These are phyloP conservation scores for Aspergillus mulundensis DNA, from an alignment of 495 filamentous ascomycete species.

Conservation along the genomic window DNA sequence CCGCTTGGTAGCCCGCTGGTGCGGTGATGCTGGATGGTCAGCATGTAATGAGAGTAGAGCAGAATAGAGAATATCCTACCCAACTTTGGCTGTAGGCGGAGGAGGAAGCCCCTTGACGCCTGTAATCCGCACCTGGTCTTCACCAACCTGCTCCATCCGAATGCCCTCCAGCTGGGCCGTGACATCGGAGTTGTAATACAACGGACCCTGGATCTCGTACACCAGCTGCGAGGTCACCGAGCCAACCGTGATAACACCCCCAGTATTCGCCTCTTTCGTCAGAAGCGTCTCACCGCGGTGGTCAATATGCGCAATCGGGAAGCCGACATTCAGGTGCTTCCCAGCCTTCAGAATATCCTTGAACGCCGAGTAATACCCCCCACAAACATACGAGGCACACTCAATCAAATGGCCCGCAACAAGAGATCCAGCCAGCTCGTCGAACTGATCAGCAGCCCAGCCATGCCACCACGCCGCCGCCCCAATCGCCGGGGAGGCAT, in stretches of 20 bases:
- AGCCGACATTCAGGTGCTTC: conserved; percentile 20
- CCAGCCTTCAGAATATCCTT: conserved; percentile 19
- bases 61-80: background rate
- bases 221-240: conserved; percentile 43
- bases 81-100: background rate
- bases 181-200: conserved; percentile 46
- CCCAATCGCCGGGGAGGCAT: conserved; percentile 40
- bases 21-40: background rate
- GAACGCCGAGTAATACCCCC: conserved; percentile 48
- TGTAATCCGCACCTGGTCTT: background rate
- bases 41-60: background rate
- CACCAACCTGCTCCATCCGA: conserved; percentile 22
- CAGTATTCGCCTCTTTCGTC: conserved; percentile 3
- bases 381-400: conserved; percentile 40
- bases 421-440: conserved; percentile 34
- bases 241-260: conserved; percentile 24
- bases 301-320: conserved; percentile 45
- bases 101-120: background rate
- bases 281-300: conserved; percentile 29
- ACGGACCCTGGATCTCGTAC: conserved; percentile 51
- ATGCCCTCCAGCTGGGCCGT: conserved; percentile 35
- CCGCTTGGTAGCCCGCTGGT: conserved; percentile 5
- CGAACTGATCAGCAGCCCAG: conserved; percentile 25
- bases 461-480: conserved; percentile 38
- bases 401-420: conserved; percentile 42